Base-by-base conservation (phyloP, 2,329 filamentous ascomycete species). In the Massarina eburnea region DNA sequence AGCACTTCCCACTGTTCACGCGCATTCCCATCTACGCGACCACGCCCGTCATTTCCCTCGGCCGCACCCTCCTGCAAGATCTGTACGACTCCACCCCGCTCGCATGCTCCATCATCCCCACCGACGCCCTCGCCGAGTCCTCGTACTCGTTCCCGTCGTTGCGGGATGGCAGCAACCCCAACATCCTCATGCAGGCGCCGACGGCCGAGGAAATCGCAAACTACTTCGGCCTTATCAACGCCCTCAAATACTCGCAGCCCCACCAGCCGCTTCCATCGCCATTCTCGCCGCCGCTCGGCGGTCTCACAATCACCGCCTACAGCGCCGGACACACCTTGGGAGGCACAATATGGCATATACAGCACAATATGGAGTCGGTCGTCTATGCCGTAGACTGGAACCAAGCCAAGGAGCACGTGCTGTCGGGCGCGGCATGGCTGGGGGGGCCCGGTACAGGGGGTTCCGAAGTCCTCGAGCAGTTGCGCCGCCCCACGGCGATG, bases 311-410 rank as follows among this genome's bases (percentile, higher is more conserved):
- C 55, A 99, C 94, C 1, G 94, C 94, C 1, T 97, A 97, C 74
- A 95, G 95, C 71, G 91, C 94, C 7, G 94, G 94, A 53, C 92
- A 96, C 67, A 96, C 92, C 0, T 81, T 97, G 0, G 94, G 94
- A 68, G 94, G 94, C 45, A 97, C 94, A 19, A 96, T 99, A 75
- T 99, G 94, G 94, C 92, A 97, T 63, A 91, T 99, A 54, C 92
- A 97, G 62, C 91, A 97, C 74, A 91, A 91, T 0, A 80, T 96
- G 65, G 94, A 99, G 69, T 96, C 91, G 1, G 92, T 99, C 33
- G 91, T 99, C 1, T 97, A 99, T 62, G 92, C 94, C 0, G 89
- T 96, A 15, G 92, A 97, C 64, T 99, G 94, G 94, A 96, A 96
- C 60, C 91, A 96, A 71, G 90, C 88, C n/a, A 84, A 90, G 57